Percentiles rank a stretch among this genome's conserved stretches.
These are phyloP conservation scores for Ploettnerulaceae sp. DNA, from an alignment of 2,329 filamentous ascomycete genomes.

Conservation along the genomic window DNA sequence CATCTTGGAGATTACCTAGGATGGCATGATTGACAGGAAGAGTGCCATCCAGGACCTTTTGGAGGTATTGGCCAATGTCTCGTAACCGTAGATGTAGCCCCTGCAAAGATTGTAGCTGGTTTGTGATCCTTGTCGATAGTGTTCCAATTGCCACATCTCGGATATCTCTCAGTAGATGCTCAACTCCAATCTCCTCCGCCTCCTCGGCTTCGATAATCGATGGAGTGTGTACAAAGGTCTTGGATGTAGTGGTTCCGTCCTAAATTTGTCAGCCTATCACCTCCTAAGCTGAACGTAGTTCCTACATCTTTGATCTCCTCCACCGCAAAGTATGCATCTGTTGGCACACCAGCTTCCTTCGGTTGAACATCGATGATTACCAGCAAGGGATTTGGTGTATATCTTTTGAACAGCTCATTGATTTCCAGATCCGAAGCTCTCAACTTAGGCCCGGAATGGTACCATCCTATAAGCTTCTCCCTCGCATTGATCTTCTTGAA, in stretches of 20 bases:
- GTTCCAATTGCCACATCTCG: constrained; percentile 97
- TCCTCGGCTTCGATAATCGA: constrained; percentile 99
- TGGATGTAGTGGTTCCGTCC: constrained; percentile 95
- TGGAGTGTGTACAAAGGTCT: constrained; percentile 97
- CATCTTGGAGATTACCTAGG: constrained; percentile 95
- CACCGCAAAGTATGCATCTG: constrained; percentile 97
- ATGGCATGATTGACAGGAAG: constrained; percentile 97
- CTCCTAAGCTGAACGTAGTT: constrained; percentile 17
- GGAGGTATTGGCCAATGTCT: constrained; percentile 91
- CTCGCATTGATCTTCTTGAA: constrained; percentile 99
- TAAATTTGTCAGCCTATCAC: constrained; percentile 36
- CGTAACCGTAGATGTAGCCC: constrained; percentile 89
- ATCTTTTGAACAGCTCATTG: constrained; percentile 99
- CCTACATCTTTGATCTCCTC: constrained; percentile 98
- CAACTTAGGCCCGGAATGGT: constrained; percentile 96
- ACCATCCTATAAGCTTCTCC: constrained; percentile 99
- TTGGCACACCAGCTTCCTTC: constrained; percentile 95
- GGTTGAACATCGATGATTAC: constrained; percentile 99
- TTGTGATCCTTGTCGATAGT: constrained; percentile 92
- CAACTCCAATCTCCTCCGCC: constrained; percentile 97
- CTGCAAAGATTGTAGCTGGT: constrained; percentile 94
- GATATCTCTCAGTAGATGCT: constrained; percentile 95
- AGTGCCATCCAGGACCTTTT: constrained; percentile 90
- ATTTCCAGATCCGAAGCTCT: constrained; percentile 96
- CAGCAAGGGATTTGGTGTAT: constrained; percentile 91